Conservation (phyloP, 2,329 filamentous ascomycete genomes). For the Basipetospora sp. region DNA sequence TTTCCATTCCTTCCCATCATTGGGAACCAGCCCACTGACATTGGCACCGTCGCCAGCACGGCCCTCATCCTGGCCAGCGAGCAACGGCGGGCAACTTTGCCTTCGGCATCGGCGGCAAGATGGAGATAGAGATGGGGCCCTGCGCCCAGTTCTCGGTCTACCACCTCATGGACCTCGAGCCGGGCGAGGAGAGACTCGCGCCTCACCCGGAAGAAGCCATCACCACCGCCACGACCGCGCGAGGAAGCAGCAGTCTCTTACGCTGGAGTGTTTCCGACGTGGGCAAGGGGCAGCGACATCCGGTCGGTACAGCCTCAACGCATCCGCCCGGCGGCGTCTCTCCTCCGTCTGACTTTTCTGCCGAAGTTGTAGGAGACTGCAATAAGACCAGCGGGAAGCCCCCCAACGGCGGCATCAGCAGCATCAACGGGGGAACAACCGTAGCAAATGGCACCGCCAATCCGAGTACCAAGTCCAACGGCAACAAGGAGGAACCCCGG, state of each 20-base stretch:
- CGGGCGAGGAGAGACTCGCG: conserved; percentile 12
- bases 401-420: conserved; percentile 4
- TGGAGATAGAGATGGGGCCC: conserved; percentile 18
- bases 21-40: background rate
- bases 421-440: too few species aligned
- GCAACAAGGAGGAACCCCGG: too few species aligned
- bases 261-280: background rate
- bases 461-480: too few species aligned
- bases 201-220: too few species aligned
- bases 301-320: background rate
- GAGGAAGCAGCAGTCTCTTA: background rate
- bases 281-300: background rate
- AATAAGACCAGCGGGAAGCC: too few species aligned
- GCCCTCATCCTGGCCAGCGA: conserved; percentile 33
- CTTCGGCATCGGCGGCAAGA: conserved; percentile 15
- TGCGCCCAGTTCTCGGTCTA: conserved; percentile 32
- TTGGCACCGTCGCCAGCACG: conserved; percentile 22
- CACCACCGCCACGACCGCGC: background rate
- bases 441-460: too few species aligned
- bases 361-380: too few species aligned
- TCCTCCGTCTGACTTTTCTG: too few species aligned
- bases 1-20: too few species aligned
- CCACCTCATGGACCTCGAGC: conserved; percentile 30
- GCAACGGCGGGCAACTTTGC: conserved; percentile 38
- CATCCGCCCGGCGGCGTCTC: too few species aligned